A percentile compares a stretch with the other conserved stretches of the same genome.
Evolutionary conservation across 2,329 filamentous ascomycete species (phyloP).

Genomic region (Fusarium coicis): DNA sequence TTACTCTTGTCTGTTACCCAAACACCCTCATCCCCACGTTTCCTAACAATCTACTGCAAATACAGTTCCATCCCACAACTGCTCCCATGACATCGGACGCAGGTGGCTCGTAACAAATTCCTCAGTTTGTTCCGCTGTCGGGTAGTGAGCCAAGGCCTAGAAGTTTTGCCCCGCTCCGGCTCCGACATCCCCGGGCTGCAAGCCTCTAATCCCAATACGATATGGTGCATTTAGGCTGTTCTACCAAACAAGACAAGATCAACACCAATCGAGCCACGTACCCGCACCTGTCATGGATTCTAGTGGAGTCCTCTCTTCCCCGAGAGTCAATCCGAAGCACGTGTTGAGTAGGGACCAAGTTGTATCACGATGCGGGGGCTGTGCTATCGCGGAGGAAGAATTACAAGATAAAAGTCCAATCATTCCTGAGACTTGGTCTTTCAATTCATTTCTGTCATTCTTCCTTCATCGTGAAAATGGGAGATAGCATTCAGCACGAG

Average conservation of each 20-base stretch:
- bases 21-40: accelerated
- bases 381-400: background rate
- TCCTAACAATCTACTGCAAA: accelerated
- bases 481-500: slow-evolving; percentile 19
- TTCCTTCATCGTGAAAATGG: slow-evolving; percentile 27
- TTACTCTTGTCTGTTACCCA: background rate
- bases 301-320: slow-evolving; percentile 16
- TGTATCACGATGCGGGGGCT: slow-evolving; percentile 32
- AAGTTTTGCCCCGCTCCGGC: background rate
- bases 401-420: slow-evolving; percentile 25
- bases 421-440: background rate
- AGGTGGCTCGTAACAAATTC: background rate
- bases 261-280: slow-evolving; percentile 22
- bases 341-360: slow-evolving; percentile 2
- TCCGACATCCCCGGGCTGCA: slow-evolving; percentile 24
- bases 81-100: background rate
- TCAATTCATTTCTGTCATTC: background rate
- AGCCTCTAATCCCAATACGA: background rate
- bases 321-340: slow-evolving; percentile 20
- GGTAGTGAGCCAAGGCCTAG: background rate
- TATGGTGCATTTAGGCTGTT: background rate
- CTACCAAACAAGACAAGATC: slow-evolving; percentile 19
- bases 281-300: slow-evolving; percentile 30
- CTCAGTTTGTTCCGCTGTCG: background rate
- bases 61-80: background rate